Percentiles rank a stretch among this genome's conserved stretches.
These are phyloP conservation scores for Dothistroma pini DNA, from an alignment of 2,329 filamentous ascomycete species.

Conservation along the genomic window DNA sequence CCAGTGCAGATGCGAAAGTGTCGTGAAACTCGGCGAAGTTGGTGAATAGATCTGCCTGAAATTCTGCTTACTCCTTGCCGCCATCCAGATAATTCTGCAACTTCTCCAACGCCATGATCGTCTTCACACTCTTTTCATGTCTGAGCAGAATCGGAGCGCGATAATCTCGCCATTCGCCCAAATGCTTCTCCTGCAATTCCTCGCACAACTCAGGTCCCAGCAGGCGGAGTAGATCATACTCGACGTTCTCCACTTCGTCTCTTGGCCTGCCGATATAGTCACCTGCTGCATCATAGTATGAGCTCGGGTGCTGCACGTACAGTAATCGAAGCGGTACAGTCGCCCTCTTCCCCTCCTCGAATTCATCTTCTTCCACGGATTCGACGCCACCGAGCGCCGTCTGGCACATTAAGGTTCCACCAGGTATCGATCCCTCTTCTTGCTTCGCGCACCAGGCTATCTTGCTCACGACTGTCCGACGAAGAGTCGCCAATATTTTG, in stretches of 20 bases:
- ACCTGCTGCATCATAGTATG: neutral
- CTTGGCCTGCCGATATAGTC: neutral
- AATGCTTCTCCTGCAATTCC: neutral
- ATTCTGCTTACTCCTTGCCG: neutral
- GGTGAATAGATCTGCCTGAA: neutral
- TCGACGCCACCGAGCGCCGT: neutral
- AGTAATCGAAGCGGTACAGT: neutral
- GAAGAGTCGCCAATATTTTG: neutral
- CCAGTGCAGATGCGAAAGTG: neutral
- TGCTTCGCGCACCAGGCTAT: neutral
- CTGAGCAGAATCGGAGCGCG: neutral
- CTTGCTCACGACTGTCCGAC: neutral
- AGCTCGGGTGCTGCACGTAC: neutral
- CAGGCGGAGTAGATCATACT: neutral
- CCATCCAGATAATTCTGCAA: neutral
- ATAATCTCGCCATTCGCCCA: slow-evolving; percentile 1
- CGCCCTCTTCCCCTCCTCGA: neutral
- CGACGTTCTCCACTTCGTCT: neutral
- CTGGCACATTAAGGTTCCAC: neutral
- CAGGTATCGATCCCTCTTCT: neutral
- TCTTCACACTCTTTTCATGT: neutral
- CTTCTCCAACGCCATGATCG: slow-evolving; percentile 1
- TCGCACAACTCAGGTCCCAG: slow-evolving; percentile 1
- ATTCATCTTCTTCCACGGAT: neutral
- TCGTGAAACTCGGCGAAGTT: neutral